Evolutionary conservation across 257 asterid species (phyloP).

Genomic region (Solanum chiquidenum): DNA sequence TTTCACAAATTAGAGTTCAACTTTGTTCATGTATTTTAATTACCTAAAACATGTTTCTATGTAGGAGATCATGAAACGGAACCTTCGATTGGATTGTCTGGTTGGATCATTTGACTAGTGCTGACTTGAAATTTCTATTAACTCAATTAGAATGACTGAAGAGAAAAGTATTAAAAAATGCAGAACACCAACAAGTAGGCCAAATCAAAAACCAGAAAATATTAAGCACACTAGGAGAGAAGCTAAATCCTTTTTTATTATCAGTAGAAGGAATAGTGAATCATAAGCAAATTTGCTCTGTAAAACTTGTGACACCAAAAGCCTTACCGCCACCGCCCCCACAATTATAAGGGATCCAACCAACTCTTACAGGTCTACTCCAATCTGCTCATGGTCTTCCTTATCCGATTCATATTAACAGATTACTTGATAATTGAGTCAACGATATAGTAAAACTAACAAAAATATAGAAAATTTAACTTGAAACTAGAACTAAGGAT

Average conservation of each 20-base stretch:
- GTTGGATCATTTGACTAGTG: neutral
- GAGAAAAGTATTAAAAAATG: neutral
- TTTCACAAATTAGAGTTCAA: neutral
- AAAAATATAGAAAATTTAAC: neutral
- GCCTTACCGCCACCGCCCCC: neutral
- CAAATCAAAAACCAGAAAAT: neutral
- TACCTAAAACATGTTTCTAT: neutral
- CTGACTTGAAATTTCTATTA: neutral
- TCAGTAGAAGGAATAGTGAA: neutral
- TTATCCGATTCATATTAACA: neutral
- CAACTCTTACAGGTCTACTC: neutral
- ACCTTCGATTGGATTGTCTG: neutral
- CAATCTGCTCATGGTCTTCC: neutral
- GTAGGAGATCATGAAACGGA: neutral
- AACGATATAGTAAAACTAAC: neutral
- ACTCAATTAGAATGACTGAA: neutral
- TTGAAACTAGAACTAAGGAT: neutral
- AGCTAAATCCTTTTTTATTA: neutral
- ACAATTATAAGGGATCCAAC: neutral
- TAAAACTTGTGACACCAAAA: neutral
- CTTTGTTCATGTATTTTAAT: neutral
- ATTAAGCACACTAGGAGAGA: neutral
- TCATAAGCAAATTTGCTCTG: neutral
- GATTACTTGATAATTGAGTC: neutral
- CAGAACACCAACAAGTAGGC: neutral